Evolutionary conservation across 1,284 basidiomycete genomes (phyloP), one percentile per base, ranked within the genome.

Genomic region (Ustilago curta): DNA sequence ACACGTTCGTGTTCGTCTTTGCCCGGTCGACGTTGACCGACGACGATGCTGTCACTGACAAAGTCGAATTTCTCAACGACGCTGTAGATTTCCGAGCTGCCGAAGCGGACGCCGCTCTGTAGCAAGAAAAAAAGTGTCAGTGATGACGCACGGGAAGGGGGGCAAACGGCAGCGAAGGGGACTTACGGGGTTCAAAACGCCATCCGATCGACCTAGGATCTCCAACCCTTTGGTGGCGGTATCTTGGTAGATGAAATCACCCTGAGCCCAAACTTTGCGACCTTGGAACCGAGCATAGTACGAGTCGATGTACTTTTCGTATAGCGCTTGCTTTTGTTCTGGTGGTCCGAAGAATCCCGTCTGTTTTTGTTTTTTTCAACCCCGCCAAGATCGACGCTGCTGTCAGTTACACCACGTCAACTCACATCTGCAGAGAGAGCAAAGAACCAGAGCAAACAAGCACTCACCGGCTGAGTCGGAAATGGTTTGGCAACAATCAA

Each of bases 61-160:
- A 80, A 81, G 16, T 45, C 43, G 47, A 73, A 74, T 51, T 75
- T 68, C 54, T 87, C 82, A 37, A 94, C 87, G 51, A 93, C 91
- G 74, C 91, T 90, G 86, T 94, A 94, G 59, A 94, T 89, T 85
- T 94, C 93, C 35, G 91, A 89, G 43, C 91, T 91, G 19, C 93
- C 93, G 81, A 94, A 94, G 18, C 93, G 89, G 60, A 95, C 89
- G 8, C 93, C 93, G 60, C 91, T 70, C 64, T 67, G 39, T 12
- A 7, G 29, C 50, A 27, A 43, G 27, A 43, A n/a, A 19, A 50
- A 3, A 12, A 25, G 18, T 8, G 40, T 12, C 35, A 31, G 29
- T 18, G 43, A 14, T 45, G 16, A 42, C 1, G n/a, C n/a, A n/a
- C n/a, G 5, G 23, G 43, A 25, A 2, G 16, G 23, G 27, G 19